Evolutionary conservation across 2,329 filamentous ascomycete genomes (phyloP), one percentile per base, ranked within the genome.

Genomic region (Geoglossum cookeanum): DNA sequence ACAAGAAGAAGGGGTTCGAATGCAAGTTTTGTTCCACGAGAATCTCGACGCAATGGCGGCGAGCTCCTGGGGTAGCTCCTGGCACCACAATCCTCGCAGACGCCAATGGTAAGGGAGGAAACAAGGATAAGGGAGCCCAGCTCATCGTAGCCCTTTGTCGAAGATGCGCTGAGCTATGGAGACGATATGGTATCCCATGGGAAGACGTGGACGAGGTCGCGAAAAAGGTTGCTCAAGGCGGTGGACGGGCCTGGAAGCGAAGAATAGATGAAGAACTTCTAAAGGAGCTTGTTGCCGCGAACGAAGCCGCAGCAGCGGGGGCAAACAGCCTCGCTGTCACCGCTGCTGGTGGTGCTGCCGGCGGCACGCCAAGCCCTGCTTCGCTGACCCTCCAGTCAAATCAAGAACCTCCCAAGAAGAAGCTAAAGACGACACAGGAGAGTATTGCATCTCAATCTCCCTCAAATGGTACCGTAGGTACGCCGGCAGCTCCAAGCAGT

Each of bases 121-220:
- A 66, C 58, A 90, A 89, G 69, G 88, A 95, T 62, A 94, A 91
- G 67, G 80, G 79, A 11, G 74, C 77, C 15, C 81, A 85, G 63
- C 81, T 85, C 39, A 79, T 94, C 17, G 78, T 90, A 54, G 90
- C 91, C 3, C 77, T 98, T 3, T 98, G 92, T 67, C 78, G 89
- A 58, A 82, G 91, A 59, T 98, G 92, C 66, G 90, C 90, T 30
- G 83, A 92, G 64, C 74, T 98, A 7, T 98, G 92, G 92, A 84
- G 92, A 55, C 87, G 91, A 62, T 98, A 98, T 69, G 91, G 85
- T 15, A 88, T 98, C 60, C 87, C 94, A 62, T 98, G 88, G 82
- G 92, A 97, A 69, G 87, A 94, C 62, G 78, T 89, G 13, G 92
- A 97, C 47, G 91, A 97, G 64, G 79, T 95, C 42, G 80, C 84